These are phyloP conservation scores for Hymenotorrendiella dingleyae DNA, from an alignment of 2,329 filamentous ascomycete genomes.

Conservation along the genomic window DNA sequence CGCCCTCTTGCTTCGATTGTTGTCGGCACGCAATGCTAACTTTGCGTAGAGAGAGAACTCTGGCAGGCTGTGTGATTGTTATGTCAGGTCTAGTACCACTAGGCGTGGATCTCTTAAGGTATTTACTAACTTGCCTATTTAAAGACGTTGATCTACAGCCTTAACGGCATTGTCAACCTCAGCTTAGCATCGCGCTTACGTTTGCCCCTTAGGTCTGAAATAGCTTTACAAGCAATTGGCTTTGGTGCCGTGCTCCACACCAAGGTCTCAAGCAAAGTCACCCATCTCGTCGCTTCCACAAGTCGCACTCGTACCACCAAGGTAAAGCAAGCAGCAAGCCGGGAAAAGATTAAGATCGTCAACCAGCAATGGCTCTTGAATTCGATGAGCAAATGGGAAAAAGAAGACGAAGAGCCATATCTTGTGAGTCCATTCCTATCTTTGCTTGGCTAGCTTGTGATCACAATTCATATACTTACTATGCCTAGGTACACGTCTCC, in stretches of 20 bases:
- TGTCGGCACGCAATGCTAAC: no score
- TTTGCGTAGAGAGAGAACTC: conserved; percentile 46
- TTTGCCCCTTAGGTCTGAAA: conserved; percentile 58
- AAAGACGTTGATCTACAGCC: no score
- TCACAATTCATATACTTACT: conserved; percentile 8
- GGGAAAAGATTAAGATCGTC: conserved; percentile 81
- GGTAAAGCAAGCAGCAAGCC: conserved; percentile 77
- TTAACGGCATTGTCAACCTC: conserved; percentile 5
- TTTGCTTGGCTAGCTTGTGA: not conserved
- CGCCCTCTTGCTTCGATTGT: not conserved
- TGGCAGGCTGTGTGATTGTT: conserved; percentile 72
- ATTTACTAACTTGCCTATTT: no score
- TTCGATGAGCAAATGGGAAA: conserved; percentile 78
- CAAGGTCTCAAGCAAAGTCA: conserved; percentile 54
- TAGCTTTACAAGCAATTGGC: conserved; percentile 76
- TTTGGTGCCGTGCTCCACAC: conserved; percentile 68
- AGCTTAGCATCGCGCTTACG: conserved; percentile 5
- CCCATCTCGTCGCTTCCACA: conserved; percentile 68
- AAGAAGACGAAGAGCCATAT: conserved; percentile 64
- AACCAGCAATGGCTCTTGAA: conserved; percentile 85
- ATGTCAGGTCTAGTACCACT: conserved; percentile 87
- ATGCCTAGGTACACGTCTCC: conserved; percentile 55
- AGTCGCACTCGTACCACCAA: conserved; percentile 78
- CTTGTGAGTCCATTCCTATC: no score
- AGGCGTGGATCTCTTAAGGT: conserved; percentile 65